These are phyloP conservation scores for Fusarium temperatum DNA, from an alignment of 2,329 filamentous ascomycete genomes.

Conservation along the genomic window DNA sequence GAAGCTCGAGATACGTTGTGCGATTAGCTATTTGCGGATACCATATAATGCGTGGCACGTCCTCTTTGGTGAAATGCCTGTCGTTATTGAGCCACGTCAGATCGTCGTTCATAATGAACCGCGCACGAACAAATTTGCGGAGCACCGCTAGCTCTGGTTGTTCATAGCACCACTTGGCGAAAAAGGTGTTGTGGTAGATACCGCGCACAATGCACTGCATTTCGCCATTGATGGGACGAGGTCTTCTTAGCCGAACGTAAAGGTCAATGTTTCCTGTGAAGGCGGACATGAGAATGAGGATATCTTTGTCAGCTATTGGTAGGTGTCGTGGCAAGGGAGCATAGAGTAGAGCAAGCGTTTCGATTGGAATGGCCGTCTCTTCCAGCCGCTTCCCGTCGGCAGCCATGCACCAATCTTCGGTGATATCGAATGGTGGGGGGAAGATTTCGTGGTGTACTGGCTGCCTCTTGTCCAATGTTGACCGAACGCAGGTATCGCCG, in stretches of 20 bases:
- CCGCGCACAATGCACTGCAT: constrained; percentile 7
- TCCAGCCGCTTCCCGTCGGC: neutral
- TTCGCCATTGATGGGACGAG: neutral
- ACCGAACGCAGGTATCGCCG: constrained; percentile 10
- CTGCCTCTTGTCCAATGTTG: neutral
- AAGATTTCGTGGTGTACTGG: neutral
- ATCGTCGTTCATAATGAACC: constrained; percentile 1
- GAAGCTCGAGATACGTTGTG: neutral
- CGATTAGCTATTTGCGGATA: neutral
- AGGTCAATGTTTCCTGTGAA: constrained; percentile 52
- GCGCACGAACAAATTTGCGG: neutral
- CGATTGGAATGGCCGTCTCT: neutral
- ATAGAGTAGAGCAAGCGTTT: neutral
- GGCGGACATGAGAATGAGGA: constrained; percentile 50
- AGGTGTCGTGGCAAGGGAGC: constrained; percentile 49
- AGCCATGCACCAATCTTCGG: constrained; percentile 8
- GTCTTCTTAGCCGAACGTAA: constrained; percentile 48
- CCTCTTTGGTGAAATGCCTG: neutral
- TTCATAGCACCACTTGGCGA: constrained; percentile 2
- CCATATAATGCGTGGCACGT: neutral
- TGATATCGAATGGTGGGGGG: constrained; percentile 4
- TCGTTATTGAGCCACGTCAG: neutral
- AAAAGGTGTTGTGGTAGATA: neutral
- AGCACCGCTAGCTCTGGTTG: neutral
- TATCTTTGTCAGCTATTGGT: constrained; percentile 49